A percentile compares a stretch with the other conserved stretches of the same genome.
Conservation (phyloP, 2,329 filamentous ascomycete species). For the Aspergillus ustus region DNA sequence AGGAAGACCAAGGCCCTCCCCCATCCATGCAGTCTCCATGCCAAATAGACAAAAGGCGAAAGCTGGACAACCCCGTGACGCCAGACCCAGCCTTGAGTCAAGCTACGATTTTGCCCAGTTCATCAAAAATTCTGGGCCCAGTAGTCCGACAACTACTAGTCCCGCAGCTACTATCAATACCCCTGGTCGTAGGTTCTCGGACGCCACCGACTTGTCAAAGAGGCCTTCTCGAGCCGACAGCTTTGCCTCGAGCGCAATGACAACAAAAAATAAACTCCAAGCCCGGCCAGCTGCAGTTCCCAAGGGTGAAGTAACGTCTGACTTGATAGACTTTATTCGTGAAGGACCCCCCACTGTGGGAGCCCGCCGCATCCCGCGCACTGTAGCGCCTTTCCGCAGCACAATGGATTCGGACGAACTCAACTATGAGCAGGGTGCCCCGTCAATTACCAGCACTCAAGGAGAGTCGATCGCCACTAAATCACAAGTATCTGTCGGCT, state of each 20-base stretch:
- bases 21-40: constrained; percentile 26
- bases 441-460: constrained; percentile 46
- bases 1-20: constrained; percentile 27
- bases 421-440: constrained; percentile 38
- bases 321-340: constrained; percentile 94
- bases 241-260: constrained; percentile 18
- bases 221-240: constrained; percentile 23
- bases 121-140: constrained; percentile 79
- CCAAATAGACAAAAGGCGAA: constrained; percentile 28
- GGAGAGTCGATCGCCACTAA: constrained; percentile 58
- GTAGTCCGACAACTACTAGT: constrained; percentile 28
- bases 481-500: constrained; percentile 68
- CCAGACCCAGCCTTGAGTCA: constrained; percentile 71
- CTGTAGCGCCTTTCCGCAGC: constrained; percentile 81
- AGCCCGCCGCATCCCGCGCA: constrained; percentile 75
- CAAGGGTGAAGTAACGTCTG: constrained; percentile 71
- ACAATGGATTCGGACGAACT: constrained; percentile 85
- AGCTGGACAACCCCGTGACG: constrained; percentile 66
- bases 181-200: constrained; percentile 21
- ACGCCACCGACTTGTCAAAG: constrained; percentile 24
- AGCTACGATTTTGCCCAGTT: constrained; percentile 86
- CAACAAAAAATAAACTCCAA: constrained; percentile 58
- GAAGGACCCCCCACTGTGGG: constrained; percentile 73
- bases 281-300: constrained; percentile 73
- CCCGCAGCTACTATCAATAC: constrained; percentile 19